Percentiles rank a stretch among this genome's conserved stretches.
These are phyloP conservation scores for Cicer pinnatifidum DNA, from an alignment of 306 rosid genomes.

Conservation along the genomic window DNA sequence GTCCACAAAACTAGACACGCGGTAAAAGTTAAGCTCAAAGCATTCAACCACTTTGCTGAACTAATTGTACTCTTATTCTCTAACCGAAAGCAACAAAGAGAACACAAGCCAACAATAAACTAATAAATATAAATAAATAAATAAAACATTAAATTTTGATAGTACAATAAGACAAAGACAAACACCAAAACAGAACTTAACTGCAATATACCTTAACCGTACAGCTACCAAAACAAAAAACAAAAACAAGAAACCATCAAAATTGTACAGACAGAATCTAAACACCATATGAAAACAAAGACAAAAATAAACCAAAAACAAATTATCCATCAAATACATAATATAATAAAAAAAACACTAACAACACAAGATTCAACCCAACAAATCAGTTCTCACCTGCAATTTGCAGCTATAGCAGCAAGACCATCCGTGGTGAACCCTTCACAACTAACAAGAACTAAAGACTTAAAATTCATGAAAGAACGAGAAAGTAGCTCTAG, in stretches of 20 bases:
- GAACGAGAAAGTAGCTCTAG: constrained; percentile 83
- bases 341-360: not conserved
- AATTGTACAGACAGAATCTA: constrained; percentile 20
- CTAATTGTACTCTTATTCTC: not conserved
- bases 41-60: constrained; percentile 24
- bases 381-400: constrained; percentile 60
- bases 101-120: constrained; percentile 8
- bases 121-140: not conserved
- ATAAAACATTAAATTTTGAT: not conserved
- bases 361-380: not conserved
- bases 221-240: constrained; percentile 30
- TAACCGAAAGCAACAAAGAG: not conserved
- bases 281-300: not conserved
- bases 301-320: constrained; percentile 8
- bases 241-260: constrained; percentile 12
- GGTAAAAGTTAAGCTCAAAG: constrained; percentile 1
- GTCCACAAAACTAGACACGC: not conserved
- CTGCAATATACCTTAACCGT: not conserved
- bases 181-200: constrained; percentile 27
- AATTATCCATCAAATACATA: not conserved
- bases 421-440: constrained; percentile 94
- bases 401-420: constrained; percentile 85
- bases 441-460: constrained; percentile 87
- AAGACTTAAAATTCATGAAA: constrained; percentile 73
- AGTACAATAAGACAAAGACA: constrained; percentile 32